Evolutionary conservation across 495 filamentous ascomycete species (phyloP).

Genomic region (Letharia lupina): DNA sequence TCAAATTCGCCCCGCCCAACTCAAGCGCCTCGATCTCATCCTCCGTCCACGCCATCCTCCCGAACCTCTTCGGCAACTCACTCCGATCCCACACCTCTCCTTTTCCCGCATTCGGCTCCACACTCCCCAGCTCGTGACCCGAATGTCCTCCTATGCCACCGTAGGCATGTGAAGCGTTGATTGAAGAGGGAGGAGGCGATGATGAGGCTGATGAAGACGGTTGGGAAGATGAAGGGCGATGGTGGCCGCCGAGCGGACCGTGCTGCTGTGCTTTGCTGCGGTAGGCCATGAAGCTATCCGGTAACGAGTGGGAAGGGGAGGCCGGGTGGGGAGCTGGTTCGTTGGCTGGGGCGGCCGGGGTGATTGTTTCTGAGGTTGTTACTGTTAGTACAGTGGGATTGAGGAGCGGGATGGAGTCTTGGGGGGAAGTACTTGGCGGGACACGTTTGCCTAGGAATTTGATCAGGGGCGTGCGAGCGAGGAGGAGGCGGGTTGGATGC

Average conservation of each 20-base stretch:
- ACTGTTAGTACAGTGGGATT: conserved; percentile 33
- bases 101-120: conserved; percentile 47
- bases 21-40: conserved; percentile 94
- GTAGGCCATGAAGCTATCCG: conserved; percentile 81
- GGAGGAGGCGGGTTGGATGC: conserved; percentile 58
- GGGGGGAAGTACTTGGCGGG: conserved; percentile 62
- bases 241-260: conserved; percentile 65
- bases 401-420: conserved; percentile 49
- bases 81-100: conserved; percentile 83
- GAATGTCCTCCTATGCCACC: conserved; percentile 55
- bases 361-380: conserved; percentile 12
- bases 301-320: conserved; percentile 52
- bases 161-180: conserved; percentile 23
- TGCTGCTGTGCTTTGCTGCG: conserved; percentile 88
- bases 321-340: conserved; percentile 48
- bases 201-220: conserved; percentile 16
- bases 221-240: conserved; percentile 32
- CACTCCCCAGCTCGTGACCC: conserved; percentile 59
- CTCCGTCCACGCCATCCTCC: conserved; percentile 57
- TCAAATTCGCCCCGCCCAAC: conserved; percentile 73
- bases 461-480: conserved; percentile 74
- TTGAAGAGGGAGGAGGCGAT: conserved; percentile 20
- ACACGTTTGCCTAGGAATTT: conserved; percentile 85
- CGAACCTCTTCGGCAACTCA: conserved; percentile 77
- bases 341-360: conserved; percentile 9